A percentile compares a stretch with the other conserved stretches of the same genome.
Evolutionary conservation across 345 rosid species (phyloP).

Genomic region (Sapria himalayana): DNA sequence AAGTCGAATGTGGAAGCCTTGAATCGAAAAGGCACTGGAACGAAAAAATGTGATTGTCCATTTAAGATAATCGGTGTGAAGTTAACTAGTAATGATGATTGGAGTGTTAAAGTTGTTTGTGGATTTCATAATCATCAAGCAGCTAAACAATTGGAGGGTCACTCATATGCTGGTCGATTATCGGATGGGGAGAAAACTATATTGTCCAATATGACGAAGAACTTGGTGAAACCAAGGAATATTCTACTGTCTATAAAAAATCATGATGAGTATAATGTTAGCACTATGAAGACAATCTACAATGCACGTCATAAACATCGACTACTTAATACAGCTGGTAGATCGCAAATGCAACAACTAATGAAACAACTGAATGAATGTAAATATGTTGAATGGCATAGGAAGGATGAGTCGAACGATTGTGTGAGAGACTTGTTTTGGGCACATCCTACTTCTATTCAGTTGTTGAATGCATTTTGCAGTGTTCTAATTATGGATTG

Average conservation of each 20-base stretch:
- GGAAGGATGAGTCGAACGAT: slow-evolving; percentile 2
- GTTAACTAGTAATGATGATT: slow-evolving; percentile 8
- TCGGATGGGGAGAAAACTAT: slow-evolving; percentile 8
- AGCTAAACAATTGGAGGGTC: slow-evolving; percentile 5
- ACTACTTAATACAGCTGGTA: slow-evolving; percentile 5
- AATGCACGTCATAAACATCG: slow-evolving; percentile 8
- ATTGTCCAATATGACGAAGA: slow-evolving; percentile 8
- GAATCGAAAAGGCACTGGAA: slow-evolving; percentile 6
- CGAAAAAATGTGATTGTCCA: slow-evolving; percentile 9
- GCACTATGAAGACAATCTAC: slow-evolving; percentile 9
- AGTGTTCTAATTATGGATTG: slow-evolving; percentile 4
- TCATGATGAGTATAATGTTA: slow-evolving; percentile 7
- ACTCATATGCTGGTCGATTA: slow-evolving; percentile 9
- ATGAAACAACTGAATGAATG: slow-evolving; percentile 2
- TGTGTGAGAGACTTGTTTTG: slow-evolving; percentile 7
- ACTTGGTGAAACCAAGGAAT: slow-evolving; percentile 7
- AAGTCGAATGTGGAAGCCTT: slow-evolving; percentile 2
- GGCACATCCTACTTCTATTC: no score
- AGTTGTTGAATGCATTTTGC: slow-evolving; percentile 5
- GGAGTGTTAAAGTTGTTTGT: slow-evolving; percentile 8
- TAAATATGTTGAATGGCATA: slow-evolving; percentile 9
- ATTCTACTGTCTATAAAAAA: slow-evolving; percentile 6
- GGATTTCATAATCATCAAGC: slow-evolving; percentile 10
- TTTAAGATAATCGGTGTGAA: slow-evolving; percentile 8
- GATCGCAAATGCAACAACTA: slow-evolving; percentile 7